Conservation (phyloP, 768 basidiomycete species). For the Cystobasidium ongulense region DNA sequence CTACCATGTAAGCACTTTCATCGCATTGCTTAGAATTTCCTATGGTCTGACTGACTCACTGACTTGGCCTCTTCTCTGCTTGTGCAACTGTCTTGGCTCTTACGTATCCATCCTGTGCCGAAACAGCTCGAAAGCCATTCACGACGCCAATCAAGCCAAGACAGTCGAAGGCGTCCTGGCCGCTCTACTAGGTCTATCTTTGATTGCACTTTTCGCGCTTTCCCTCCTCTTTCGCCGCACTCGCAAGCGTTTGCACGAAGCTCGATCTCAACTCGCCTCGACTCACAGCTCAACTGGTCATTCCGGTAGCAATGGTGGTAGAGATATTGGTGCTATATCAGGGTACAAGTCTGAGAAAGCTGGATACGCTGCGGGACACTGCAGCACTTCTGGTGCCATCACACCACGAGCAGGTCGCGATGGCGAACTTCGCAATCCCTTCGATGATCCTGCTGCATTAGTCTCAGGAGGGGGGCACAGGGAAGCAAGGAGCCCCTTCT, state of each 20-base stretch:
- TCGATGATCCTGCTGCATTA: neutral
- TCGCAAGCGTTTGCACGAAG: neutral
- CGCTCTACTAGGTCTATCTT: neutral
- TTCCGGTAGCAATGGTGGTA: neutral
- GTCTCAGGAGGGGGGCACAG: neutral
- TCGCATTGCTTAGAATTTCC: neutral
- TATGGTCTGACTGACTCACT: neutral
- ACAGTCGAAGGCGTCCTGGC: conserved; percentile 1
- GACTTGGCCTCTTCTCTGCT: neutral
- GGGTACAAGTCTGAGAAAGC: neutral
- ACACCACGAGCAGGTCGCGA: conserved; percentile 4
- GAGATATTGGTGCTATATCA: neutral
- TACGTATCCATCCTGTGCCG: neutral
- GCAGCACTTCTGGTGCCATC: neutral
- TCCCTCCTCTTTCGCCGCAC: neutral
- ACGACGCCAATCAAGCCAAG: neutral
- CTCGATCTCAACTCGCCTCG: neutral
- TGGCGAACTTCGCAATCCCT: neutral
- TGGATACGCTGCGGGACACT: neutral
- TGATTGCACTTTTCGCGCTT: neutral
- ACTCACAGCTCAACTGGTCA: neutral
- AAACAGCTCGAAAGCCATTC: conserved; percentile 12
- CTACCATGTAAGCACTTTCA: neutral
- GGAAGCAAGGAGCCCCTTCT: neutral
- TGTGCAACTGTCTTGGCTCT: neutral